Evolutionary conservation across 345 rosid genomes (phyloP).

Genomic region (Acer campestre): DNA sequence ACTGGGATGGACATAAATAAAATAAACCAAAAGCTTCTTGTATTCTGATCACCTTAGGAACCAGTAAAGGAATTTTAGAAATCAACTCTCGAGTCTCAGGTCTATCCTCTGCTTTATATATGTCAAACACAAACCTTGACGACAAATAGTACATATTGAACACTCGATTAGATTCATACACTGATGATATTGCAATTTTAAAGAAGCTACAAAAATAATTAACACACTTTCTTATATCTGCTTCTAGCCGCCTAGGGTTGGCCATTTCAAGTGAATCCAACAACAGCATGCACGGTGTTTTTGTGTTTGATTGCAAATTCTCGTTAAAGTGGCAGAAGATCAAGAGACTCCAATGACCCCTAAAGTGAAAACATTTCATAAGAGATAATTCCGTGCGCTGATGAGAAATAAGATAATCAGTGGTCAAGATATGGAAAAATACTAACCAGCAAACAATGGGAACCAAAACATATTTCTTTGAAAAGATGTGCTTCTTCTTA

Average conservation of each 20-base stretch:
- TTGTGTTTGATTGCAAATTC: constrained; percentile 38
- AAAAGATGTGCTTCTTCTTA: constrained; percentile 54
- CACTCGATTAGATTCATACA: not conserved
- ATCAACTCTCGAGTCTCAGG: constrained; percentile 40
- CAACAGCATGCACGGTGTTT: constrained; percentile 60
- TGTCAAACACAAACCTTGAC: constrained; percentile 63
- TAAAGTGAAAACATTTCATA: constrained; percentile 25
- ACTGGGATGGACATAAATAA: not conserved
- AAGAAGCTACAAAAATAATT: constrained; percentile 9
- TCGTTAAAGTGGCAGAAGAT: constrained; percentile 74
- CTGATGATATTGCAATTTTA: not conserved
- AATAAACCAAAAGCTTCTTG: constrained; percentile 10
- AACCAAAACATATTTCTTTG: constrained; percentile 64
- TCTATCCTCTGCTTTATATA: constrained; percentile 54
- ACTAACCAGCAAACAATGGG: constrained; percentile 70
- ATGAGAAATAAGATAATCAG: not conserved
- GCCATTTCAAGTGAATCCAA: constrained; percentile 70
- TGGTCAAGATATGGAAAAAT: not conserved
- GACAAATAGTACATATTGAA: not conserved
- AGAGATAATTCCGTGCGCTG: constrained; percentile 13
- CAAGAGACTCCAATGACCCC: constrained; percentile 79
- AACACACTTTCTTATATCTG: constrained; percentile 60
- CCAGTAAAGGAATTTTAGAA: constrained; percentile 49
- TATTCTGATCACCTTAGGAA: constrained; percentile 50
- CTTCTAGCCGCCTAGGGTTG: constrained; percentile 48